These are phyloP conservation scores for Chiua virens DNA, from an alignment of 768 basidiomycete genomes.

Conservation along the genomic window DNA sequence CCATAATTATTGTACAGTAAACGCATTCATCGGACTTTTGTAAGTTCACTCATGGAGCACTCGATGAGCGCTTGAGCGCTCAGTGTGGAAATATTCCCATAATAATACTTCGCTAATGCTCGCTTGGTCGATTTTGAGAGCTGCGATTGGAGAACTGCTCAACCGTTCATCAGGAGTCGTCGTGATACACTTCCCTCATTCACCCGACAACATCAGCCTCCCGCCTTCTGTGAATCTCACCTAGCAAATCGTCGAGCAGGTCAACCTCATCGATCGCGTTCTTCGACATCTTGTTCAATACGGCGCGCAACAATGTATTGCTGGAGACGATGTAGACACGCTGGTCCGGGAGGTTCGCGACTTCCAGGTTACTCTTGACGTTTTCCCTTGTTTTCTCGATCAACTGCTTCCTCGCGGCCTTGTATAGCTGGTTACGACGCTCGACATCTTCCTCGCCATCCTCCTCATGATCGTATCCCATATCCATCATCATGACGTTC, in stretches of 20 bases:
- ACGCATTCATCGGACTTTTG: no score
- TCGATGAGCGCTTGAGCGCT: no score
- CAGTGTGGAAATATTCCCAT: no score
- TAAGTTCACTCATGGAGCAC: no score
- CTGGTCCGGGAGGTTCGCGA: slow-evolving; percentile 21
- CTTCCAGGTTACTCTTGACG: slow-evolving; percentile 17
- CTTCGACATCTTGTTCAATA: slow-evolving; percentile 5
- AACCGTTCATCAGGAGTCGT: no score
- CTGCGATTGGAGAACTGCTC: no score
- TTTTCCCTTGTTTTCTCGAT: slow-evolving; percentile 20
- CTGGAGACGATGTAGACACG: slow-evolving; percentile 30
- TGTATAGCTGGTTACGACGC: slow-evolving; percentile 3
- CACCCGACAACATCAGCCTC: no score
- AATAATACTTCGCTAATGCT: no score
- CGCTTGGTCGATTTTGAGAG: no score
- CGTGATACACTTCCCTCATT: no score
- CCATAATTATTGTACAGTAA: no score
- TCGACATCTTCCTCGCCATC: slow-evolving; percentile 10
- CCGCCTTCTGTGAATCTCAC: no score
- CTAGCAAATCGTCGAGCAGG: neutral
- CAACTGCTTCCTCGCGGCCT: slow-evolving; percentile 19
- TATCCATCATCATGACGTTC: slow-evolving; percentile 21
- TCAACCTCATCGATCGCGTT: slow-evolving; percentile 6
- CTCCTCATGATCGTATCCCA: slow-evolving; percentile 21
- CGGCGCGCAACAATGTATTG: slow-evolving; percentile 10